phyloP scores from a whole-genome alignment of 352 stramenopile genomes.

The Phytophthora pinifolia region DNA sequence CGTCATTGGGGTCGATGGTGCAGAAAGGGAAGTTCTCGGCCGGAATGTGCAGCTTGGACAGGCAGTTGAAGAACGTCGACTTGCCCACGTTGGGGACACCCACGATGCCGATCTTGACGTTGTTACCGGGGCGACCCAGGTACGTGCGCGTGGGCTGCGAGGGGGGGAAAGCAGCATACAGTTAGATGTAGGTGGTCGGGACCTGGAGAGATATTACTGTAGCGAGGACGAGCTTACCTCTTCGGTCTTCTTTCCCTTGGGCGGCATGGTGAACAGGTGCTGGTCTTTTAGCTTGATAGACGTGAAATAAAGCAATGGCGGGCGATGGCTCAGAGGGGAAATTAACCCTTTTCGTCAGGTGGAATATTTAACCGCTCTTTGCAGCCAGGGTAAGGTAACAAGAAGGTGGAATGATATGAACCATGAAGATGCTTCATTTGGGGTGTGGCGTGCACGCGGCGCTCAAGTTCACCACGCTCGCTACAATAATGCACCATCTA shows the following conservation, averaged over 20 bases:
- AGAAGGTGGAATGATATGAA: slow-evolving; percentile 10
- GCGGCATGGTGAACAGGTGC: slow-evolving; percentile 49
- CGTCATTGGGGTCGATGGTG: slow-evolving; percentile 99
- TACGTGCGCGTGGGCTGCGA: slow-evolving; percentile 61
- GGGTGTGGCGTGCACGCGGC: not conserved
- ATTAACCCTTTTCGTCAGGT: slow-evolving; percentile 9
- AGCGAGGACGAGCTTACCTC: slow-evolving; percentile 38
- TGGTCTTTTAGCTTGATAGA: slow-evolving; percentile 10
- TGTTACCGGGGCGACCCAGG: slow-evolving; percentile 87
- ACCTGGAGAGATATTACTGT: not conserved
- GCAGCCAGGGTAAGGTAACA: not conserved
- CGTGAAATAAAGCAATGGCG: slow-evolving; percentile 29
- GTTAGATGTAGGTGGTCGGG: slow-evolving; percentile 5
- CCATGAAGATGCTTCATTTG: slow-evolving; percentile 26
- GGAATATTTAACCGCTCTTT: not conserved
- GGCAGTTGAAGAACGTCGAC: slow-evolving; percentile 99
- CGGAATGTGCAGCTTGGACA: slow-evolving; percentile 94
- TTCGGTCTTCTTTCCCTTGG: slow-evolving; percentile 82
- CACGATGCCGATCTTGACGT: slow-evolving; percentile 99
- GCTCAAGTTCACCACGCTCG: not conserved
- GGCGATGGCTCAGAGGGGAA: slow-evolving; percentile 5
- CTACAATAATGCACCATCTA: slow-evolving; percentile 22
- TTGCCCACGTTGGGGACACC: slow-evolving; percentile 99
- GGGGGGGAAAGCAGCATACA: not conserved
- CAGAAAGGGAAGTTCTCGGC: slow-evolving; percentile 96